These are phyloP conservation scores for Solanum chilense DNA, from an alignment of 257 asterid species.

Conservation along the genomic window DNA sequence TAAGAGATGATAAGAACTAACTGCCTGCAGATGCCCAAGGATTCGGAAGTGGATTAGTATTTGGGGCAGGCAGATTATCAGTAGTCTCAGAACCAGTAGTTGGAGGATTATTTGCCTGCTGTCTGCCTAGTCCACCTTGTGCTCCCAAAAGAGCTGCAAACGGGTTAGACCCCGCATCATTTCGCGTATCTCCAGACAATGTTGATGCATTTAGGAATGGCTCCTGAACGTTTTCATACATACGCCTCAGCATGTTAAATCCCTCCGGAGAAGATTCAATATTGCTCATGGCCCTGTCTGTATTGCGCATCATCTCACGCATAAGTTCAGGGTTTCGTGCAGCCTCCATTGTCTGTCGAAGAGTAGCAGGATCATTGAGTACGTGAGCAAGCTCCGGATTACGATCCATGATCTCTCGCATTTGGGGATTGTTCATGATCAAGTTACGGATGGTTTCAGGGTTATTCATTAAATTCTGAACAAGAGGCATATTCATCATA, in stretches of 20 bases:
- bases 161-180: constrained; percentile 34
- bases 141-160: constrained; percentile 40
- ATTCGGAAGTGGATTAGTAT: constrained; percentile 52
- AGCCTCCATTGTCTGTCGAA: constrained; percentile 57
- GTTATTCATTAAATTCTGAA: constrained; percentile 46
- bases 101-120: constrained; percentile 17
- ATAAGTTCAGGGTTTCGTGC: constrained; percentile 55
- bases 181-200: constrained; percentile 30
- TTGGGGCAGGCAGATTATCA: constrained; percentile 38
- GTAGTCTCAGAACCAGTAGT: constrained; percentile 17
- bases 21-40: constrained; percentile 46
- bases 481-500: constrained; percentile 35
- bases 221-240: constrained; percentile 59
- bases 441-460: constrained; percentile 46
- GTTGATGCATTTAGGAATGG: constrained; percentile 49
- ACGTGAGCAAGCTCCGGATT: constrained; percentile 49
- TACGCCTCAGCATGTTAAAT: constrained; percentile 55
- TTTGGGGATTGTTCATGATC: constrained; percentile 51
- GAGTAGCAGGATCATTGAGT: constrained; percentile 52
- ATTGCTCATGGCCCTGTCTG: constrained; percentile 59
- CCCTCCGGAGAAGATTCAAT: constrained; percentile 61
- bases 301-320: constrained; percentile 67
- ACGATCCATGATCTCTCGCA: constrained; percentile 54
- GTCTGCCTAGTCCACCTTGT: constrained; percentile 25
- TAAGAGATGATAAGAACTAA: constrained; percentile 7